Conservation (phyloP, 2,329 filamentous ascomycete species). For the Aspergillus brasiliensis region DNA sequence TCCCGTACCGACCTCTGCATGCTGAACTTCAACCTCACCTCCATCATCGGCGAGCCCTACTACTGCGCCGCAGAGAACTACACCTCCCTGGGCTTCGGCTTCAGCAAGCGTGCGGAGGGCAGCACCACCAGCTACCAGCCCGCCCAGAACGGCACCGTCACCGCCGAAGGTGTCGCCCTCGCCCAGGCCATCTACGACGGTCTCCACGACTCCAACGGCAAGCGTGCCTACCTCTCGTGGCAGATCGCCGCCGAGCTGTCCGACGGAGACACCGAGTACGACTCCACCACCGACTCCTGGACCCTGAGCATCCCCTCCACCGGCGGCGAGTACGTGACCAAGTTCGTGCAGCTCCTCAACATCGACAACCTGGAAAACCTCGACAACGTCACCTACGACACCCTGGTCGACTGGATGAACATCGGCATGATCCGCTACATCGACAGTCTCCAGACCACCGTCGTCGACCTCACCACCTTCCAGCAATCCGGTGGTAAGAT, state of each 20-base stretch:
- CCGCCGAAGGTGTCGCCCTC: conserved; percentile 33
- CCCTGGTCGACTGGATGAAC: conserved; percentile 57
- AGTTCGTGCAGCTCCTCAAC: conserved; percentile 32
- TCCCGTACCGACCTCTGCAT: conserved; percentile 52
- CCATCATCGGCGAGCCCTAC: conserved; percentile 52
- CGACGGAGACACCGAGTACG: conserved; percentile 30
- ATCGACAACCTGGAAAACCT: conserved; percentile 47
- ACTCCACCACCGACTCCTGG: conserved; percentile 33
- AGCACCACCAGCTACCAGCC: conserved; percentile 30
- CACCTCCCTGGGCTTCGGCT: conserved; percentile 31
- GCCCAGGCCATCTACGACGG: conserved; percentile 43
- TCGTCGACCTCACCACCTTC: conserved; percentile 57
- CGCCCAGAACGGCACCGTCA: conserved; percentile 35
- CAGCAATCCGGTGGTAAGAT: conserved; percentile 56
- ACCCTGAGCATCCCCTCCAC: conserved; percentile 33
- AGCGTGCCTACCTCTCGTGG: conserved; percentile 45
- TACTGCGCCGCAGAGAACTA: conserved; percentile 41
- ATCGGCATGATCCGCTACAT: conserved; percentile 52
- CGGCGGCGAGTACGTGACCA: conserved; percentile 43
- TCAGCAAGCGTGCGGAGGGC: conserved; percentile 30
- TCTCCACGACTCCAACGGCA: conserved; percentile 44
- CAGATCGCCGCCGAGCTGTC: conserved; percentile 31
- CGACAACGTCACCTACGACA: conserved; percentile 58
- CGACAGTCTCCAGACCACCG: conserved; percentile 57
- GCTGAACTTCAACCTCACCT: conserved; percentile 49